Evolutionary conservation across 2,329 filamentous ascomycete species (phyloP).

Genomic region (Acrodontium crateriforme): DNA sequence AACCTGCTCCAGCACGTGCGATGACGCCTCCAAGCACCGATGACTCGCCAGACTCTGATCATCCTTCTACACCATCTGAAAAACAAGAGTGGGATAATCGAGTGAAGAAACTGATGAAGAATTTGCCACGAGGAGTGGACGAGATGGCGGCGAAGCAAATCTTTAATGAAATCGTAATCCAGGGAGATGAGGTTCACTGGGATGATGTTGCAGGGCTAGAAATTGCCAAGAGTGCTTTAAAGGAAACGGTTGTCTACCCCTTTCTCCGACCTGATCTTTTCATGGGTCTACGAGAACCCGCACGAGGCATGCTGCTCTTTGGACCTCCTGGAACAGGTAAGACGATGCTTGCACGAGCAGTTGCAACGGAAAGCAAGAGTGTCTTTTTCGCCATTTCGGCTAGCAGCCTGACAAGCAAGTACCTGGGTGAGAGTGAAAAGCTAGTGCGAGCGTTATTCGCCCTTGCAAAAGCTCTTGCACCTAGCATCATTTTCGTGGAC

Average conservation of each 20-base stretch:
- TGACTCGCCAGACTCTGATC: slow-evolving; percentile 30
- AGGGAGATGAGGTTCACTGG: slow-evolving; percentile 93
- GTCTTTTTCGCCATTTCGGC: slow-evolving; percentile 97
- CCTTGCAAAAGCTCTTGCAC: slow-evolving; percentile 76
- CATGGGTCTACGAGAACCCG: slow-evolving; percentile 86
- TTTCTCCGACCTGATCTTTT: slow-evolving; percentile 92
- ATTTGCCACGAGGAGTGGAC: slow-evolving; percentile 71
- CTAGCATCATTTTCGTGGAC: slow-evolving; percentile 95
- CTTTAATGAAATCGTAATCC: slow-evolving; percentile 86
- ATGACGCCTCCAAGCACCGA: slow-evolving; percentile 32
- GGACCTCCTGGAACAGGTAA: slow-evolving; percentile 97
- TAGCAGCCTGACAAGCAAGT: slow-evolving; percentile 89
- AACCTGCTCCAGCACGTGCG: slow-evolving; percentile 11
- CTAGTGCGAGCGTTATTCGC: slow-evolving; percentile 83
- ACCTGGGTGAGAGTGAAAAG: slow-evolving; percentile 91
- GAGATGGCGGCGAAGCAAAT: slow-evolving; percentile 76
- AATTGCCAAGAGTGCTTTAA: slow-evolving; percentile 76
- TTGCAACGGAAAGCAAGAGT: slow-evolving; percentile 85
- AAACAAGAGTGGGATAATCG: slow-evolving; percentile 46
- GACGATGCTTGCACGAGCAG: slow-evolving; percentile 89
- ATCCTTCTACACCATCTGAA: slow-evolving; percentile 16
- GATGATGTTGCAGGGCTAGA: slow-evolving; percentile 83
- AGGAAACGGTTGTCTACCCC: slow-evolving; percentile 93
- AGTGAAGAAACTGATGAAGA: slow-evolving; percentile 55
- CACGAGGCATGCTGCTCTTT: slow-evolving; percentile 88